These are phyloP conservation scores for Trichosporon sp. DNA, from an alignment of 1,284 basidiomycete species.

Conservation along the genomic window DNA sequence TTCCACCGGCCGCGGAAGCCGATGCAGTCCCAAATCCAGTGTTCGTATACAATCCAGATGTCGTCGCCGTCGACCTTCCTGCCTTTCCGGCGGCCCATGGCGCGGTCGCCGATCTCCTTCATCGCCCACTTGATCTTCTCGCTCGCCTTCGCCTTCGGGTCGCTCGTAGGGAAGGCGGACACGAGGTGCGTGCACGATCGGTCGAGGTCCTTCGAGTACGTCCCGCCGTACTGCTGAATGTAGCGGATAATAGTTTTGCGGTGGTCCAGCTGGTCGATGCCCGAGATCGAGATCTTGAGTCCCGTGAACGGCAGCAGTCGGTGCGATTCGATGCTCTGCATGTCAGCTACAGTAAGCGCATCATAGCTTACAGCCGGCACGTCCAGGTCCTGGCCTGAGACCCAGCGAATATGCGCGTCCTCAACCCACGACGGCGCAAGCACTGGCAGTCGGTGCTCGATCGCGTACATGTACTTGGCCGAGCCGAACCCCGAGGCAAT, in stretches of 20 bases:
- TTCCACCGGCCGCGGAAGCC: conserved; percentile 42
- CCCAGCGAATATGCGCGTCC: conserved; percentile 31
- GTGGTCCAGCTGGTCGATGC: conserved; percentile 41
- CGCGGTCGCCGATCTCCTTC: conserved; percentile 31
- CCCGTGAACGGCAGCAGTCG: conserved; percentile 37
- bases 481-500: conserved; percentile 34
- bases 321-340: conserved; percentile 25
- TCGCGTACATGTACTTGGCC: conserved; percentile 44
- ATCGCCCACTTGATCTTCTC: conserved; percentile 47
- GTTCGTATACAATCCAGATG: conserved; percentile 44
- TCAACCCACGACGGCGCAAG: conserved; percentile 40
- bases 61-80: conserved; percentile 29
- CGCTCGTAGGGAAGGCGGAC: conserved; percentile 34
- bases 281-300: conserved; percentile 39
- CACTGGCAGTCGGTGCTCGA: conserved; percentile 40
- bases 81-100: conserved; percentile 30
- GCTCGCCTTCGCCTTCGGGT: conserved; percentile 29
- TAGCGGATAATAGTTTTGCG: conserved; percentile 37
- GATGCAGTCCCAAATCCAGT: conserved; percentile 51
- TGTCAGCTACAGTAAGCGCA: neutral
- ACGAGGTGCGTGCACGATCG: conserved; percentile 45
- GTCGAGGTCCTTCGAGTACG: conserved; percentile 46
- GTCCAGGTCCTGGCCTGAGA: conserved; percentile 32
- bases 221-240: conserved; percentile 38
- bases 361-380: conserved; percentile 18